Conservation (phyloP, 129 eudicot genomes). For the Helichrysum umbraculigerum region DNA sequence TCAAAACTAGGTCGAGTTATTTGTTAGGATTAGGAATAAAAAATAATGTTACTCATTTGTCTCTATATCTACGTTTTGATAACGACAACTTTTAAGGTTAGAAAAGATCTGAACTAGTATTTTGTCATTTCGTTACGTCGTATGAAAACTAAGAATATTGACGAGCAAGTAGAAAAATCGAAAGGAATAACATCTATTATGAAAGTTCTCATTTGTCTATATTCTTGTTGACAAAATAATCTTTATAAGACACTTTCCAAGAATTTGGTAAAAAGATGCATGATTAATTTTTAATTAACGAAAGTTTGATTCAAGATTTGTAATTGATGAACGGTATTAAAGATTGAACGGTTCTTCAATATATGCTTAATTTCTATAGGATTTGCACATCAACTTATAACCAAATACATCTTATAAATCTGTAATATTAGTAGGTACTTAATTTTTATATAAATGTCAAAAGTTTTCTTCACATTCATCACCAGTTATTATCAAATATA, state of each 20-base stretch:
- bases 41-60: background rate
- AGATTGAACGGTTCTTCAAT: no score
- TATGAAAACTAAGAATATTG: background rate
- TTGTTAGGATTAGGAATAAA: constrained; percentile 1
- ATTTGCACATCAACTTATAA: no score
- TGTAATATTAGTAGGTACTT: no score
- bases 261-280: no score
- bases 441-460: no score
- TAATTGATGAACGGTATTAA: no score
- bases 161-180: background rate
- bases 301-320: no score
- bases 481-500: no score
- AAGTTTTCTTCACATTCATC: no score
- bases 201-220: constrained; percentile 11
- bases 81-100: constrained; percentile 13
- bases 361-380: no score
- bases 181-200: background rate
- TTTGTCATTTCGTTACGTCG: background rate
- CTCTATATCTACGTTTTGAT: background rate
- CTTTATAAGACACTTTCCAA: background rate
- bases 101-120: constrained; percentile 19
- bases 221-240: background rate
- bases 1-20: constrained; percentile 8
- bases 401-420: no score
- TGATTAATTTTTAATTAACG: no score